Evolutionary conservation across 2,329 filamentous ascomycete species (phyloP).

Genomic region (Aspergillus texensis): DNA sequence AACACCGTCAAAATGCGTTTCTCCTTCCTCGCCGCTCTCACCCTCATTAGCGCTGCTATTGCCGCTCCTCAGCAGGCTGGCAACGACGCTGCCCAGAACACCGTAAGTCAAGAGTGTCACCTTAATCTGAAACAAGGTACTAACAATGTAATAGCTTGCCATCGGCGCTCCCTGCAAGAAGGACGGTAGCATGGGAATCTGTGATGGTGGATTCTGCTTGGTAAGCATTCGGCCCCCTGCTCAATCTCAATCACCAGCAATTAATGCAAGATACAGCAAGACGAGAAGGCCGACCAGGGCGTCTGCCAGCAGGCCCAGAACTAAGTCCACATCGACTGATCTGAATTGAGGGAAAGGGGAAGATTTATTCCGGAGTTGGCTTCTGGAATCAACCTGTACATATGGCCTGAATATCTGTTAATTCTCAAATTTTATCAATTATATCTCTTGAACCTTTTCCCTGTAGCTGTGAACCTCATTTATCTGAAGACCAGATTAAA

Average conservation of each 20-base stretch:
- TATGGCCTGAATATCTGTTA: background rate
- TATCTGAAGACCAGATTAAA: background rate
- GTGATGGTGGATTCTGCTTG: slow-evolving; percentile 14
- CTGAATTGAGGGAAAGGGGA: no score
- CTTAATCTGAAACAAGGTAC: background rate
- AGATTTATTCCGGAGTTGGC: background rate
- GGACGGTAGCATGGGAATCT: slow-evolving; percentile 15
- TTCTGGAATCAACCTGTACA: background rate
- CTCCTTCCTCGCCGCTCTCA: slow-evolving; percentile 11
- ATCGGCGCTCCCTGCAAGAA: slow-evolving; percentile 12
- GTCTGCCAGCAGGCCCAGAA: slow-evolving; percentile 7
- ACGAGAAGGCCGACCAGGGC: slow-evolving; percentile 4
- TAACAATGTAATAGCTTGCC: slow-evolving; percentile 5
- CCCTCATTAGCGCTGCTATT: slow-evolving; percentile 12
- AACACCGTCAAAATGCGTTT: slow-evolving; percentile 8
- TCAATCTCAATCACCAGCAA: background rate
- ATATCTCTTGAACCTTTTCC: fast-evolving
- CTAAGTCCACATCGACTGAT: background rate
- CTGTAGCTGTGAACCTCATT: background rate
- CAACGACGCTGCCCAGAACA: slow-evolving; percentile 3
- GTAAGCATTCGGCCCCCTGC: background rate
- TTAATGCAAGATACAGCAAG: slow-evolving; percentile 4
- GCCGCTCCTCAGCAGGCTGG: slow-evolving; percentile 4
- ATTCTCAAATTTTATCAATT: background rate
- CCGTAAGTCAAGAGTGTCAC: background rate